Evolutionary conservation across 1,284 basidiomycete species (phyloP), one percentile per base, ranked within the genome.

Genomic region (Fomitopsis palustris): DNA sequence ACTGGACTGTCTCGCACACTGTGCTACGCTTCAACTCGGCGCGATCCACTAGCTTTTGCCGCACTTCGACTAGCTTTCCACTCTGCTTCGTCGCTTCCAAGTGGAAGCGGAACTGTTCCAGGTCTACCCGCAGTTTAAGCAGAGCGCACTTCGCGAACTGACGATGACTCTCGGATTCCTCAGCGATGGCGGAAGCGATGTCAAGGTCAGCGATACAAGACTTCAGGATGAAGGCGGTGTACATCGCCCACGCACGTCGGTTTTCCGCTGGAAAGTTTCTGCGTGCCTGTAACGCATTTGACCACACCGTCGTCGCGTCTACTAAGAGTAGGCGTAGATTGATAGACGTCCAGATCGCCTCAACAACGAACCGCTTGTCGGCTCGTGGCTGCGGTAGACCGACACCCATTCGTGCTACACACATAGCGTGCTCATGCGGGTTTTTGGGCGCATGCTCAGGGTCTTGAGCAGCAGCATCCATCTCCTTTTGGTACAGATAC

Each of bases 311-410:
- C 0, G 75, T 76, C 42, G 82, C 65, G 23, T 77, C 69, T 2
- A 69, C 75, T 27, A 81, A 66, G 10, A 69, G 68, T 61, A 81
- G 73, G 0, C 83, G 78, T 16, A 83, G 65, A 14, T 78, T 70
- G 55, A 85, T 68, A 5, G 77, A 74, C 1, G 71, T 59, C 76
- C 79, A 81, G 63, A 84, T 77, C 0, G 81, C 81, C 65, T 86
- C 84, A 12, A 84, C 77, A 23, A 77, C 65, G 69, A 81, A 84
- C n/a, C 81, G 76, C 47, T 75, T 76, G 68, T 85, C 83, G 0
- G 81, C 82, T 5, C 74, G 73, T 14, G 84, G 85, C 29, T 76
- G 78, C 0, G 80, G 78, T 58, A 81, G 79, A 0, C 84, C 84
- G n/a, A 83, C 72, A 41, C 78, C 75, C 61, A 76, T 71, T 49